phyloP scores from a whole-genome alignment of 306 rosid genomes.

The Quercus parvula region DNA sequence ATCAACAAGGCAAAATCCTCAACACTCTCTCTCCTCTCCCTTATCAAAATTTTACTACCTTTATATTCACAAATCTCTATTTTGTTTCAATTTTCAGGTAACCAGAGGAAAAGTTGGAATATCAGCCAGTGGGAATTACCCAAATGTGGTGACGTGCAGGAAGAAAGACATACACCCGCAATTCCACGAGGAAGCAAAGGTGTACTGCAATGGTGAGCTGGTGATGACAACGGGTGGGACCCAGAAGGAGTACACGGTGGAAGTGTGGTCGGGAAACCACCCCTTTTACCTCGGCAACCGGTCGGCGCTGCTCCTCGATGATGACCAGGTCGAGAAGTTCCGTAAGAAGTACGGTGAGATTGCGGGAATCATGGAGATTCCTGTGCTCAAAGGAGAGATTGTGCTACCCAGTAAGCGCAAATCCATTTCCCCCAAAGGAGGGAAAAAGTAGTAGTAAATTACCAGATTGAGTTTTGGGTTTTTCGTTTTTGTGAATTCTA shows the following conservation, averaged over 20 bases:
- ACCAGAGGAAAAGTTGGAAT: not conserved
- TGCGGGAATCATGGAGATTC: slow-evolving; percentile 63
- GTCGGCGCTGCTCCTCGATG: slow-evolving; percentile 46
- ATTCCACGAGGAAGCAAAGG: slow-evolving; percentile 73
- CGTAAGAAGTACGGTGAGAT: slow-evolving; percentile 81
- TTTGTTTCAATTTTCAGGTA: slow-evolving; percentile 18
- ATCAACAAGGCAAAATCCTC: slow-evolving; percentile 32
- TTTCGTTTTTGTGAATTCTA: not conserved
- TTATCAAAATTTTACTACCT: too few relatives aligned
- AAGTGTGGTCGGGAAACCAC: slow-evolving; percentile 98
- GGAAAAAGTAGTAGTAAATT: slow-evolving; percentile 62
- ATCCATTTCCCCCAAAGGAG: slow-evolving; percentile 49
- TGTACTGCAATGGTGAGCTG: slow-evolving; percentile 74
- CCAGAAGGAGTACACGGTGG: slow-evolving; percentile 83
- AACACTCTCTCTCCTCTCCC: not conserved
- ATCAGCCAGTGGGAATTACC: slow-evolving; percentile 8
- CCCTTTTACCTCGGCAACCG: slow-evolving; percentile 90
- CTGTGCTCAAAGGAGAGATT: slow-evolving; percentile 83
- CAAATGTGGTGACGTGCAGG: slow-evolving; percentile 56
- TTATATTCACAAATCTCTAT: not conserved
- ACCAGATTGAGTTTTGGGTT: not conserved
- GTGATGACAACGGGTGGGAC: slow-evolving; percentile 95
- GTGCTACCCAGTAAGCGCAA: slow-evolving; percentile 64
- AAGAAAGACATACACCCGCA: slow-evolving; percentile 88
- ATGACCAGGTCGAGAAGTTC: slow-evolving; percentile 92